Percentiles rank a stretch among this genome's conserved stretches.
These are phyloP conservation scores for Periconia sp. DNA, from an alignment of 2,329 filamentous ascomycete genomes.

Conservation along the genomic window DNA sequence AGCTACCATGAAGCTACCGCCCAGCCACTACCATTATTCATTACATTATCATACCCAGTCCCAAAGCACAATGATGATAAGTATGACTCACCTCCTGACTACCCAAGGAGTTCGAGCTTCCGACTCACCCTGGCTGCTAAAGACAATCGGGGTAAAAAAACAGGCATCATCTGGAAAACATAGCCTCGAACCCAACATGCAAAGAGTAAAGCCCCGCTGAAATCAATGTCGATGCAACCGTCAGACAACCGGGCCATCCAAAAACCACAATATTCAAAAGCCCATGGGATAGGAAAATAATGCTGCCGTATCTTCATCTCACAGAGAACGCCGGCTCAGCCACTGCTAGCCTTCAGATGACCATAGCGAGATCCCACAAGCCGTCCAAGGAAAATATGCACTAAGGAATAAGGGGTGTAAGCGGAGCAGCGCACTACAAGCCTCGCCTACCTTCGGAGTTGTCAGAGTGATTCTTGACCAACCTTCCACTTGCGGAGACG, in stretches of 20 bases:
- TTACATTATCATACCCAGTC: conserved; percentile 13
- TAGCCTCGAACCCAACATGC: conserved; percentile 1
- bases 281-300: no score
- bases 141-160: background rate
- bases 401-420: conserved; percentile 39
- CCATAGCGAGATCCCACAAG: conserved; percentile 37
- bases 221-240: conserved; percentile 10
- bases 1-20: conserved; percentile 2
- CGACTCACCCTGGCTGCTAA: no score
- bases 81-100: conserved; percentile 6
- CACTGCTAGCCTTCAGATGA: conserved; percentile 33
- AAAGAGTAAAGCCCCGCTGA: conserved; percentile 5
- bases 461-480: conserved; percentile 44
- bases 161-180: background rate
- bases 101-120: no score
- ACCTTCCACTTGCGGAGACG: conserved; percentile 48
- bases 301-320: background rate
- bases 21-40: conserved; percentile 23
- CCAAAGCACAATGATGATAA: no score
- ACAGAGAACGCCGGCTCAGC: conserved; percentile 1
- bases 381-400: conserved; percentile 42
- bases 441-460: conserved; percentile 43
- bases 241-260: conserved; percentile 5
- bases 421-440: conserved; percentile 31
- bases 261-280: conserved; percentile 8